Evolutionary conservation across 805 yeast species (phyloP), one percentile per base, ranked within the genome.

Genomic region (Kurtzmaniella fragi): DNA sequence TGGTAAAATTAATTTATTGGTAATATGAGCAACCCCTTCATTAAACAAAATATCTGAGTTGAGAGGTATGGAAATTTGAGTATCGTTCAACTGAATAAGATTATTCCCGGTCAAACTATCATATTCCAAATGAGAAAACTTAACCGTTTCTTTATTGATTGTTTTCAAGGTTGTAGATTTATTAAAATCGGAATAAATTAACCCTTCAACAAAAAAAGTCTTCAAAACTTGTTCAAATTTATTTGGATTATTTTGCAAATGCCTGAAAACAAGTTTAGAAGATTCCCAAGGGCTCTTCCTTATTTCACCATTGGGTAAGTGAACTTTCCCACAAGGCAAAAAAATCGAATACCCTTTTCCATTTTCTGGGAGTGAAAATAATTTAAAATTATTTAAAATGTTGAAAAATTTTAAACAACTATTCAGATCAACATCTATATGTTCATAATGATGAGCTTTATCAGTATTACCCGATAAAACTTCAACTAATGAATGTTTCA

Each of bases 21-120:
- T 64, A 1, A 90, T 79, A 54, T 87, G 96, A 1, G 84, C 77
- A 0, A 90, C 95, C 1, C 98, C 98, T 55, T 84, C 83, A 45
- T 77, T 79, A 55, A 85, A 90, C 11, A 90, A 53, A 5, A 86
- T 73, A 54, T 90, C 96, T 1, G 77, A 60, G 42, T 75, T 71
- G 38, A 70, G 48, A 0, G 71, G 64, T 1, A 74, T 43, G 1
- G 61, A 44, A 4, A 75, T 28, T 9, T 39, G 33, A 1, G 70
- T 60, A 26, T 52, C 44, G 46, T 71, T 68, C 7, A 68, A 28
- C 9, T 42, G 44, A 30, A 69, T 46, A 5, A 47, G 29, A 42
- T 59, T 61, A 14, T 36, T 25, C 32, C 49, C 52, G 31, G 34
- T 41, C 13, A 50, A 48, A 0, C 50, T 56, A 35, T 50, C 53